Base-by-base conservation (phyloP, 1,284 basidiomycete species). In the Rhodofomes roseus region DNA sequence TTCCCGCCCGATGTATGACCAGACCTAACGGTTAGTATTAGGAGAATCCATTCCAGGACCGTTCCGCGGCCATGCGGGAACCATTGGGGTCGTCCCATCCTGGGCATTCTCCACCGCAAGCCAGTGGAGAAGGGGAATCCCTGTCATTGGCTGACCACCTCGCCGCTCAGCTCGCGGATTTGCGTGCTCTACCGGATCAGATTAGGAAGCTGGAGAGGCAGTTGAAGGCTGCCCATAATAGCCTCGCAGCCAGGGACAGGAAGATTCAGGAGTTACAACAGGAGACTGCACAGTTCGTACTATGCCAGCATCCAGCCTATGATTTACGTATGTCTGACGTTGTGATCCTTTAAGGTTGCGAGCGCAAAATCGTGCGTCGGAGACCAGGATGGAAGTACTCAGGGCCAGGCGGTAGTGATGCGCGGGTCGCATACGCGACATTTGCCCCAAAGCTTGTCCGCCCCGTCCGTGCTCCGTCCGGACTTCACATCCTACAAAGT, bases 201-300 rank as follows among this genome's bases (percentile, higher is more conserved):
- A 66, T 82, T 27, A 66, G 67, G 37, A 77, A 74, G 59, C 69
- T 83, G 36, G 76, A 81, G 60, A 71, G 76, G 46, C 74, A 73
- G 57, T 66, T 68, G 16, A 66, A 68, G 3, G 77, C 79, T 11
- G 69, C 77, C 52, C 71, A 73, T 51, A 70, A 71, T 50, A 74
- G 72, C 46, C 73, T 74, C 34, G 69, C 71, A 2, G 70, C 72
- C 5, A 83, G 80, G 64, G 68, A 67, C 9, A 68, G 63, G 22
- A 74, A 65, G 50, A 81, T 84, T 14, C 61, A 57, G 2, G 61
- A 69, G 39, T 61, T 83, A 36, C 66, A 74, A 58, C 61, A 65
- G 39, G 73, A 78, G 51, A 67, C 72, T 11, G 62, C 71, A 44
- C 70, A 54, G 66, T 72, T 58, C 55, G 72, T 68, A n/a, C n/a